Percentiles rank a stretch among this genome's conserved stretches.
phyloP scores from a whole-genome alignment of 75 land plant species.

The Selaginella moellendorffii region DNA sequence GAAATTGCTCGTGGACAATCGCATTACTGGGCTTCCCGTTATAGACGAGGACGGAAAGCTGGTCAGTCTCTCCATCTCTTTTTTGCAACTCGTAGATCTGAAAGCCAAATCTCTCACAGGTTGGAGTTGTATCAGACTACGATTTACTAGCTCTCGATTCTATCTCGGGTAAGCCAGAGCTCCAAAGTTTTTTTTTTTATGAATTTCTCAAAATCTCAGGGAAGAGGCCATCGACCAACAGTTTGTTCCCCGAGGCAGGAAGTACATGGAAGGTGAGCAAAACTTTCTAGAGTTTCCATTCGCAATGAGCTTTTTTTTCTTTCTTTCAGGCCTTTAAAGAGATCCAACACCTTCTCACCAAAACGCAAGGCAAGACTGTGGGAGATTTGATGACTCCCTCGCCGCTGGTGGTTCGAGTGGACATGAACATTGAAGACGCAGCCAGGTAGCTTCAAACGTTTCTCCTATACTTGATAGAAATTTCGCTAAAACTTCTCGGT shows the following conservation, averaged over 20 bases:
- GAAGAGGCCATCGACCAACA: conserved; percentile 27
- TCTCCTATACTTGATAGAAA: background rate
- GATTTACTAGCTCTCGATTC: conserved; percentile 87
- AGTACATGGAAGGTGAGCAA: conserved; percentile 85
- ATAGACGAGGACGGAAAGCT: conserved; percentile 68
- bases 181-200: background rate
- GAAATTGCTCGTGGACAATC: conserved; percentile 62
- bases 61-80: conserved; percentile 26
- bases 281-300: background rate
- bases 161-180: conserved; percentile 46
- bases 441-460: conserved; percentile 40
- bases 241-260: conserved; percentile 61
- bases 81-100: background rate
- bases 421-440: conserved; percentile 80
- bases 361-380: conserved; percentile 69
- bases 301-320: background rate
- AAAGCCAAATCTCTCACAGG: conserved; percentile 26
- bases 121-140: conserved; percentile 92
- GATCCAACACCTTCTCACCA: conserved; percentile 59
- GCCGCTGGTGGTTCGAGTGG: conserved; percentile 73
- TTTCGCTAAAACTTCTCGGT: background rate
- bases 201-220: too few species aligned
- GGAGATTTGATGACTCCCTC: conserved; percentile 88
- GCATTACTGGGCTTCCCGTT: conserved; percentile 87
- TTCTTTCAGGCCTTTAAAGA: conserved; percentile 71